Base-by-base conservation (phyloP, 495 filamentous ascomycete species). In the Rhypophila decipiens region DNA sequence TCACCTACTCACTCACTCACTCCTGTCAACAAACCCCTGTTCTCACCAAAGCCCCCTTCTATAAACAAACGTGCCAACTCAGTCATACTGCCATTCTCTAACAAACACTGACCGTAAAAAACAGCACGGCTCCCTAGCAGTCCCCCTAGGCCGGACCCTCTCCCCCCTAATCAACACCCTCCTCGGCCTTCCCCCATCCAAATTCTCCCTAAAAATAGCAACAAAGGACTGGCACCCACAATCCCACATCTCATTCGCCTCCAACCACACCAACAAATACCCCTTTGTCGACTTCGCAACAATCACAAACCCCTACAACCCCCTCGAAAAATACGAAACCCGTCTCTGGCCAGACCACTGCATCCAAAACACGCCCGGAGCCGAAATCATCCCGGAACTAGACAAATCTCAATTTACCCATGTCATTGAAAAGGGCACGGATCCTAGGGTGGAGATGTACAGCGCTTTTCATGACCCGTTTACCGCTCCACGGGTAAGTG, bases 271-370 rank as follows among this genome's bases (percentile, higher is more conserved):
- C 2, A 59, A 72, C 37, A 86, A 85, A 56, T 59, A 66, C 37
- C 79, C 93, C 2, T 96, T 88, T 61, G 58, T 68, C 22, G 80
- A 80, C 40, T 71, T 58, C 40, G 68, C 80, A 44, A 78, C 68
- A 7, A 79, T 96, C 58, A 60, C 59, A 35, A 91, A 96, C 61
- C 86, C 86, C 1, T 53, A 66, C 42, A 83, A 88, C 62, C 57
- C 75, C 15, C 41, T 64, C 0, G 83, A 90, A 57, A 77, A 67
- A 15, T 82, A 86, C 63, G 63, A 69, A 24, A 87, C 85, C 47
- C 74, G 74, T 2, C 76, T 97, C 5, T 98, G 93, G 93, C 93
- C 93, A 0, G 76, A 77, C 5, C 93, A 98, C 70, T 97, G 93
- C 67, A 74, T 96, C 7, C 82, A 86, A 53, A 71, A 70, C 24